Conservation (phyloP, 257 asterid genomes). For the Ligustrum vulgare region DNA sequence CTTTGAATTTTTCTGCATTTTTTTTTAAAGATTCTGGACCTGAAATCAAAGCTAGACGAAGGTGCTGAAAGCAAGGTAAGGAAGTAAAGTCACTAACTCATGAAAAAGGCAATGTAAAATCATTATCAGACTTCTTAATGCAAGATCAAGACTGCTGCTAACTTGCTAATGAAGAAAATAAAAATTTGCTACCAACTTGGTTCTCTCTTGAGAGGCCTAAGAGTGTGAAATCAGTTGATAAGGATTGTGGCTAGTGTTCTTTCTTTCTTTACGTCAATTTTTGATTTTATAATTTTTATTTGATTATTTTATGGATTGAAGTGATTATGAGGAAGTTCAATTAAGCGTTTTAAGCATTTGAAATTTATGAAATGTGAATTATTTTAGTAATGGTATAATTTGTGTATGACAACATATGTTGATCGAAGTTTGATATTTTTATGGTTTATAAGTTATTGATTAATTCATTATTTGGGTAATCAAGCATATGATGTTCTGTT, state of each 20-base stretch:
- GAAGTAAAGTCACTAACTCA: too few species aligned
- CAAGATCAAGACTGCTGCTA: too few species aligned
- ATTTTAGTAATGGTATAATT: conserved; percentile 7
- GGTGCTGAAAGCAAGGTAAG: too few species aligned
- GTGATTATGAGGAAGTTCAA: not conserved
- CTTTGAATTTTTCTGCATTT: too few species aligned
- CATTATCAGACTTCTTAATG: too few species aligned
- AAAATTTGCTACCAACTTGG: conserved; percentile 78
- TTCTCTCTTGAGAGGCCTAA: conserved; percentile 57
- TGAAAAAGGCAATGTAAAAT: too few species aligned
- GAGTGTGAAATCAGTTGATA: conserved; percentile 37
- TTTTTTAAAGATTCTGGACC: too few species aligned
- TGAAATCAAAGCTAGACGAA: too few species aligned
- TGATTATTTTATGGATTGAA: not conserved
- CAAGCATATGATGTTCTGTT: not conserved
- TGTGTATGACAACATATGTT: not conserved
- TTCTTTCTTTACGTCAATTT: conserved; percentile 4
- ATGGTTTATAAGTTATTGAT: not conserved
- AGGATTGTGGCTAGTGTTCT: conserved; percentile 52
- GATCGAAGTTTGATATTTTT: not conserved
- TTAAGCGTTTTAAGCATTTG: not conserved
- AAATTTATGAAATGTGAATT: not conserved
- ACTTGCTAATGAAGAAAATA: conserved; percentile 66
- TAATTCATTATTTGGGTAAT: not conserved
- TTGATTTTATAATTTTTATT: not conserved